Base-by-base conservation (phyloP, 108 stramenopile species). In the Nitzschia palea region DNA sequence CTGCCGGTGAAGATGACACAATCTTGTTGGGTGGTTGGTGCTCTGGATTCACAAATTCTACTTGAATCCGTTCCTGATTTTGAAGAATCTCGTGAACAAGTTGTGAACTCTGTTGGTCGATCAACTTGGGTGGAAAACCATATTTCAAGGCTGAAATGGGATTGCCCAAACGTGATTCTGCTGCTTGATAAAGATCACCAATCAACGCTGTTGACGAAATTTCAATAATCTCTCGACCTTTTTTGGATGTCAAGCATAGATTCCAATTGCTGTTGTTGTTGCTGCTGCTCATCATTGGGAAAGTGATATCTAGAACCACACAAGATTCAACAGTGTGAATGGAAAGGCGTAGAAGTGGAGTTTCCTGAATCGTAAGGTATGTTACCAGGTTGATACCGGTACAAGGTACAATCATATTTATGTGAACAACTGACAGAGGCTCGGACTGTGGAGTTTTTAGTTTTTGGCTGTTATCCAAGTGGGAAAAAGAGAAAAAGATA, bases 121-220 rank as follows among this genome's bases (percentile, higher is more conserved):
- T 31, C 10, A 53, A 44, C 22, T 76, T 83, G 30, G 87, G 87
- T 23, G 87, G 87, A 64, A 88, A 88, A 10, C 86, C 86, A 26
- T 56, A 63, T 44, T 72, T 78, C 30, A 78, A 40, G 8, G 60
- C 23, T 15, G 32, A 22, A 14, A 54, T 52, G 10, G 36, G 6
- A 0, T 28, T 47, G n/a, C 40, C 40, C 25, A 63, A 69, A 32
- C 33, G 44, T 18, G 33, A n/a, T 5, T 61, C 12, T 12, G 67
- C 68, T 2, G 22, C 25, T 37, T 69, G 52, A 22, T 55, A 69
- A 32, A 76, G 47, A 5, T 69, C 68, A 27, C 58, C 25, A 6
- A 54, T 62, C 2, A 66, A 43, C n/a, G 74, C 34, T 18, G 59
- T 43, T 3, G 55, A n/a, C 1, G 37, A n/a, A 2, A 75, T 20